Evolutionary conservation across 108 stramenopile genomes (phyloP).

Genomic region (Parietichytrium sp.): DNA sequence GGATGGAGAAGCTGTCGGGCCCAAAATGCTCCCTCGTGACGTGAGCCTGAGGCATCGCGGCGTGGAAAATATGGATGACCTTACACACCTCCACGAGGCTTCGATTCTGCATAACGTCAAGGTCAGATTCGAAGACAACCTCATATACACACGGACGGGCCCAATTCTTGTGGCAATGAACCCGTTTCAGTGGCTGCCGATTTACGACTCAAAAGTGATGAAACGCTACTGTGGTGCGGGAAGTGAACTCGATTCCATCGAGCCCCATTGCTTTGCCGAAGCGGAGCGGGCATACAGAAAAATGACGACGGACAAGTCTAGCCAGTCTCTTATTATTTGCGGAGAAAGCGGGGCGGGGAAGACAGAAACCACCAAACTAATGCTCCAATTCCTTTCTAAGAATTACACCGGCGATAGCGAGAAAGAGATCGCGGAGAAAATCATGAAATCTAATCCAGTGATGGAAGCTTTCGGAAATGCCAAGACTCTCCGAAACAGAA

Average conservation of each 20-base stretch:
- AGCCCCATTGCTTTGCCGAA: constrained; percentile 89
- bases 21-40: not conserved
- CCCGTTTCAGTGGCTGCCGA: constrained; percentile 52
- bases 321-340: constrained; percentile 50
- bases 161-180: constrained; percentile 57
- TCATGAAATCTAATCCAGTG: constrained; percentile 42
- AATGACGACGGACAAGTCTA: constrained; percentile 69
- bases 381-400: constrained; percentile 38
- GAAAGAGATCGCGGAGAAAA: not conserved
- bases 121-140: constrained; percentile 44
- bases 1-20: no score
- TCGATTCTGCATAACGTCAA: constrained; percentile 50
- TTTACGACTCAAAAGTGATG: constrained; percentile 58
- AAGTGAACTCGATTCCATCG: constrained; percentile 56
- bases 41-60: not conserved
- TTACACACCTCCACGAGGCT: constrained; percentile 65
- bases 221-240: constrained; percentile 57
- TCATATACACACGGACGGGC: constrained; percentile 57
- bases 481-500: constrained; percentile 38
- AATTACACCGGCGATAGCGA: not conserved
- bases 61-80: constrained; percentile 57
- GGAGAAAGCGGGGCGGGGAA: constrained; percentile 48
- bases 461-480: constrained; percentile 52
- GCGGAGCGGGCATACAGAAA: constrained; percentile 81
- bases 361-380: constrained; percentile 45